Evolutionary conservation across 2,329 filamentous ascomycete genomes (phyloP).

Genomic region (Drechslerella dactyloides): DNA sequence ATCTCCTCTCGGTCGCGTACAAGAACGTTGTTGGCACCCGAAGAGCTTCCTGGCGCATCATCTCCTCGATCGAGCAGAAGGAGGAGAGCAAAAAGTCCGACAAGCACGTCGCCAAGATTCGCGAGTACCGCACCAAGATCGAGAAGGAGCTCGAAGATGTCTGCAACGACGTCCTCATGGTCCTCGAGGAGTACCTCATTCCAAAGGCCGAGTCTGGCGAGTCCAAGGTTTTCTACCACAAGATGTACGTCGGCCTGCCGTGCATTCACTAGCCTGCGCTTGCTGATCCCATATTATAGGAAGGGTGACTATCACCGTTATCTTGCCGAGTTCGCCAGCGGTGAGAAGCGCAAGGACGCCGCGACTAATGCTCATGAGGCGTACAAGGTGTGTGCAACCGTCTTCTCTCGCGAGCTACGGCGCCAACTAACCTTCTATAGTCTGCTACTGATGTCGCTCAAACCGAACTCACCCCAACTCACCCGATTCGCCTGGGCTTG

Average conservation of each 20-base stretch:
- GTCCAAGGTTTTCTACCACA: slow-evolving; percentile 99
- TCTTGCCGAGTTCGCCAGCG: slow-evolving; percentile 93
- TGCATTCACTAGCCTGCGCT: not conserved
- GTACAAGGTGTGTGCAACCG: slow-evolving; percentile 71
- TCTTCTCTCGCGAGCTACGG: not conserved
- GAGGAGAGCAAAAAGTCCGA: slow-evolving; percentile 99
- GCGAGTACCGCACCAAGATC: slow-evolving; percentile 98
- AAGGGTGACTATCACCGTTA: slow-evolving; percentile 99
- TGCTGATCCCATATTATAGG: slow-evolving; percentile 65
- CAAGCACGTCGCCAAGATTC: slow-evolving; percentile 86
- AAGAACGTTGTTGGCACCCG: slow-evolving; percentile 98
- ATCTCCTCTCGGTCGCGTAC: slow-evolving; percentile 96
- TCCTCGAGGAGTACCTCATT: slow-evolving; percentile 92
- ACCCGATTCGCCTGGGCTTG: slow-evolving; percentile 90
- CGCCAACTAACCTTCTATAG: slow-evolving; percentile 53
- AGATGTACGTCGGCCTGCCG: slow-evolving; percentile 72
- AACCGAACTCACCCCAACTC: slow-evolving; percentile 86
- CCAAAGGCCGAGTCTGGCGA: slow-evolving; percentile 92
- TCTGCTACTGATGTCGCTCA: slow-evolving; percentile 86
- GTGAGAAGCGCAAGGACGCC: slow-evolving; percentile 92
- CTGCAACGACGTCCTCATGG: slow-evolving; percentile 95
- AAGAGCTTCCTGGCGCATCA: slow-evolving; percentile 97
- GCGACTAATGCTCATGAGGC: slow-evolving; percentile 94
- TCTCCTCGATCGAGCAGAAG: slow-evolving; percentile 98
- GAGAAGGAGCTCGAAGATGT: slow-evolving; percentile 96